Percentiles rank a stretch among this genome's conserved stretches.
These are phyloP conservation scores for Spencermartinsiella europaea DNA, from an alignment of 805 yeast genomes.

Conservation along the genomic window DNA sequence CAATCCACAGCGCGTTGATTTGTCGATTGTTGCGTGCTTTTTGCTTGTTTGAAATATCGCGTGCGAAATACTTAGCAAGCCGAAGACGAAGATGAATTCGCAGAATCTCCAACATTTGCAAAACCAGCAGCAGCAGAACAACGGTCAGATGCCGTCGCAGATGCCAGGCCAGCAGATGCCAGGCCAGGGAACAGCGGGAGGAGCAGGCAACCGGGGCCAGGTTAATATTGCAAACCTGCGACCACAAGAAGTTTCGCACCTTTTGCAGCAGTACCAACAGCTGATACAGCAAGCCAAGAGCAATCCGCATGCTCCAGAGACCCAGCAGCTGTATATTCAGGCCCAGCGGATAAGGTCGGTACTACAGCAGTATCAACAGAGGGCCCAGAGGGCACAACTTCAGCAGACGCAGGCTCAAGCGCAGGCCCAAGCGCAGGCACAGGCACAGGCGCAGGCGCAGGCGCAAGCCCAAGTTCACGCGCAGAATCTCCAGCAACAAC, in stretches of 20 bases:
- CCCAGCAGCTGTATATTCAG: conserved; percentile 26
- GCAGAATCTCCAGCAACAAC: conserved; percentile 20
- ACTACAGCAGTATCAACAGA: conserved; percentile 22
- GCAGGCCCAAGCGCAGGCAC: conserved; percentile 21
- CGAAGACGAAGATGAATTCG: no score
- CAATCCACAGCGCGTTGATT: no score
- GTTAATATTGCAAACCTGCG: conserved; percentile 8
- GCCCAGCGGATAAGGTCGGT: conserved; percentile 28
- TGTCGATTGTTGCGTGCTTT: no score
- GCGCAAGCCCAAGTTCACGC: conserved; percentile 14
- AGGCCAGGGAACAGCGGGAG: neutral
- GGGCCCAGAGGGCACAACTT: conserved; percentile 7
- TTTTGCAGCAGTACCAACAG: conserved; percentile 28
- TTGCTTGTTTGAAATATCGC: no score
- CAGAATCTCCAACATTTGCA: neutral
- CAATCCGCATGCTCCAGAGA: conserved; percentile 30
- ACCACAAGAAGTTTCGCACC: conserved; percentile 25
- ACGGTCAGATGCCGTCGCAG: neutral
- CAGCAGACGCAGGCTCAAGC: conserved; percentile 13
- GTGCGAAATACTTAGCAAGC: no score
- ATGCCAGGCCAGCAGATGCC: neutral
- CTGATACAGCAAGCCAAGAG: conserved; percentile 16
- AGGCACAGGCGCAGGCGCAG: conserved; percentile 18
- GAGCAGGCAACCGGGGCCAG: neutral
- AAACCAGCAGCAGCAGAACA: neutral